phyloP scores from a whole-genome alignment of 176 grass and related monocot species.

The Oryza coarctata region DNA sequence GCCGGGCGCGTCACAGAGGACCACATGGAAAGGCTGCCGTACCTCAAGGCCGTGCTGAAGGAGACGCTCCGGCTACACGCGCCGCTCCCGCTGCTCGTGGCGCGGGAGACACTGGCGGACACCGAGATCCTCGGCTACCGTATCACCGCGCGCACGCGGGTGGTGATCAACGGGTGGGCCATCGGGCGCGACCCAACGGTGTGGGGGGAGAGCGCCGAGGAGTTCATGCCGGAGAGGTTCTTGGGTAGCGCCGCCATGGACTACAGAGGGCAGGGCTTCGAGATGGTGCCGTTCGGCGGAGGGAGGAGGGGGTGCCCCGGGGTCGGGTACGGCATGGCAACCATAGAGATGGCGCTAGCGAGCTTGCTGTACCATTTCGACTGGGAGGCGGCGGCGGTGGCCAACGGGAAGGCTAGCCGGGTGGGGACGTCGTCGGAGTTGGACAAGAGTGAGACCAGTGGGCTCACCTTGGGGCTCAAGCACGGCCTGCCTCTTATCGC shows the following conservation, averaged over 20 bases:
- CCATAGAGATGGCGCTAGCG: background rate
- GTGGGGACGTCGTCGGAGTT: background rate
- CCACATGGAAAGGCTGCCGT: background rate
- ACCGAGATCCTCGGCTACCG: background rate
- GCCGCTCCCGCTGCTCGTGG: background rate
- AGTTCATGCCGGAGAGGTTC: background rate
- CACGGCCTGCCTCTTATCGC: constrained; percentile 17
- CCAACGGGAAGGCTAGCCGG: background rate
- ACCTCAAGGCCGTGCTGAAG: background rate
- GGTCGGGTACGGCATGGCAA: background rate
- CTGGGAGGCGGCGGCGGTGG: background rate
- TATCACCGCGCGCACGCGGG: background rate
- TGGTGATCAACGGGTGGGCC: background rate
- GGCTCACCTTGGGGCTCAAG: constrained; percentile 27
- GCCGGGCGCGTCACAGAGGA: background rate
- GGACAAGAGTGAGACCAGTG: constrained; percentile 40
- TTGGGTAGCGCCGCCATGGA: background rate
- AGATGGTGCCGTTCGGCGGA: background rate
- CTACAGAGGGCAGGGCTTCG: background rate
- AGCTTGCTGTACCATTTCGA: background rate
- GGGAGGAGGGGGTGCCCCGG: background rate
- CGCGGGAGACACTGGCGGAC: background rate
- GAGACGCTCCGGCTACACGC: background rate
- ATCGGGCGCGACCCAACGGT: background rate
- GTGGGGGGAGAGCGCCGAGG: background rate